Evolutionary conservation across 352 stramenopile genomes (phyloP).

Genomic region (Halophytophthora polymorphica): DNA sequence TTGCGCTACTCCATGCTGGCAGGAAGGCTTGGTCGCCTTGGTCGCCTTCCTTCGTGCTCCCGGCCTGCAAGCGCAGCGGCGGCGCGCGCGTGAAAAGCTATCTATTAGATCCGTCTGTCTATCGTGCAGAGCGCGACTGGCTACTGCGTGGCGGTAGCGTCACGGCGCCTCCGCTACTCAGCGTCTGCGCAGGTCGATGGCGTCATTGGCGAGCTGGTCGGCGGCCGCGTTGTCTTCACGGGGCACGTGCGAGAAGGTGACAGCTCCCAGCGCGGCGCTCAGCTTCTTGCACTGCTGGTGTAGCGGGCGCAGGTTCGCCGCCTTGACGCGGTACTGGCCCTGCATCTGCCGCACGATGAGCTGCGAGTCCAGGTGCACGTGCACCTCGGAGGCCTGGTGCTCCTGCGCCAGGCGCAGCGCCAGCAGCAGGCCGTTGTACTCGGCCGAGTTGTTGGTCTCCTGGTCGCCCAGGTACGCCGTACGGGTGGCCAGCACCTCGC

Average conservation of each 20-base stretch:
- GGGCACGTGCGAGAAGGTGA: slow-evolving; percentile 51
- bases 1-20: too few relatives aligned
- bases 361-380: slow-evolving; percentile 78
- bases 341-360: slow-evolving; percentile 77
- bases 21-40: too few relatives aligned
- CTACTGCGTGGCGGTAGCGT: too few relatives aligned
- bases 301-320: slow-evolving; percentile 43
- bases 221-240: slow-evolving; percentile 49
- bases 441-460: slow-evolving; percentile 72
- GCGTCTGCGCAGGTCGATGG: too few relatives aligned
- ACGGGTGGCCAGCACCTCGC: slow-evolving; percentile 38
- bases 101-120: too few relatives aligned
- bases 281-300: slow-evolving; percentile 39
- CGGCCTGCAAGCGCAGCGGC: too few relatives aligned
- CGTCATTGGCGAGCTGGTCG: slow-evolving; percentile 65
- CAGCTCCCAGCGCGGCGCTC: slow-evolving; percentile 23
- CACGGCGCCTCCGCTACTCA: too few relatives aligned
- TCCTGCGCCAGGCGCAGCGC: slow-evolving; percentile 51
- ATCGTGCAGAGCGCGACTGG: too few relatives aligned
- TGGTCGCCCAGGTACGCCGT: slow-evolving; percentile 50
- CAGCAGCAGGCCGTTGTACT: slow-evolving; percentile 66
- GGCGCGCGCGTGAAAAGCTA: too few relatives aligned
- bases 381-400: slow-evolving; percentile 28
- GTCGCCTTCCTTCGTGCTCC: too few relatives aligned
- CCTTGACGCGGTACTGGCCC: slow-evolving; percentile 69